Conservation (phyloP, 2,329 filamentous ascomycete genomes). For the Talaromyces sp. region DNA sequence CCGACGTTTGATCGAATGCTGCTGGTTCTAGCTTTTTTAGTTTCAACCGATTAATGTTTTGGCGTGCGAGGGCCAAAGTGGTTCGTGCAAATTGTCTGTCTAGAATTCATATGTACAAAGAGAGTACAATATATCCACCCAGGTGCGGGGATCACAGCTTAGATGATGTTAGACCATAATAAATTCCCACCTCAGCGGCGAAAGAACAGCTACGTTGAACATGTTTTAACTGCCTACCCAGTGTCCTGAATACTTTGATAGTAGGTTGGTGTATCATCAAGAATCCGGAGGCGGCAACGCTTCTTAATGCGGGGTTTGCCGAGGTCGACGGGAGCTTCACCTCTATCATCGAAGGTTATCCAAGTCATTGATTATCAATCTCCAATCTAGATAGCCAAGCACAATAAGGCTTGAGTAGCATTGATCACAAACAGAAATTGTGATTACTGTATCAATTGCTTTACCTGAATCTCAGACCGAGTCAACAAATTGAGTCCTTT, state of each 20-base stretch:
- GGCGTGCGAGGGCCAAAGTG: too few relatives aligned
- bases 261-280: not conserved
- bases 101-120: not conserved
- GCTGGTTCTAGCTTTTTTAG: too few relatives aligned
- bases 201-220: not conserved
- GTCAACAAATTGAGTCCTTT: not conserved
- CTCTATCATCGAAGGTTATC: not conserved
- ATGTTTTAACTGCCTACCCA: not conserved
- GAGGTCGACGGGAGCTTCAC: not conserved
- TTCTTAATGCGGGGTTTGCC: conserved; percentile 2
- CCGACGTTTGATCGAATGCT: too few relatives aligned
- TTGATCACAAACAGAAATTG: not conserved
- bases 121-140: not conserved
- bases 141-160: not conserved
- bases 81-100: too few relatives aligned
- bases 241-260: not conserved
- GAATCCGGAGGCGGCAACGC: not conserved
- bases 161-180: not conserved
- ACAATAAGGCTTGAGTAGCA: not conserved
- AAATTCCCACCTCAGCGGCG: not conserved
- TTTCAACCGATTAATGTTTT: too few relatives aligned
- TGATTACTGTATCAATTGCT: not conserved
- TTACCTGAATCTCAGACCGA: not conserved
- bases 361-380: not conserved
- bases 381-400: not conserved